Evolutionary conservation across 1,284 basidiomycete species (phyloP), one percentile per base, ranked within the genome.

Genomic region (Rhodotorula sp.): DNA sequence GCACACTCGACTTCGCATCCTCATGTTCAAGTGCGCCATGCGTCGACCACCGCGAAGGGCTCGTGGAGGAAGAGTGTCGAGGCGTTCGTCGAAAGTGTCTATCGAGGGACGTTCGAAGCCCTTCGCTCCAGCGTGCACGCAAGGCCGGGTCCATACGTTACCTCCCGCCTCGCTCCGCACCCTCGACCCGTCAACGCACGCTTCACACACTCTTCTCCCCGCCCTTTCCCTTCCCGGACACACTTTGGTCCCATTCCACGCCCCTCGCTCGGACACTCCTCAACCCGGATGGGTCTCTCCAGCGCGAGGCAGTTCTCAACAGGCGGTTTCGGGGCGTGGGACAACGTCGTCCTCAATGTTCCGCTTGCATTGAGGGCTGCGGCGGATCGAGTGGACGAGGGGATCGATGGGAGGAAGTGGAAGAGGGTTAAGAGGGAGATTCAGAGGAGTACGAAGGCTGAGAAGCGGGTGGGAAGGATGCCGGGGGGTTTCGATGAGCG

Each of bases 321-420:
- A 26, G 46, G 53, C 15, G 57, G 59, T 2, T 64, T 54, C 31
- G 63, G 64, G 20, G 65, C 70, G 1, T 72, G 72, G 46, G 66
- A 71, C 40, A 77, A 77, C 57, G 70, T 77, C 20, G 65, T 76
- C 1, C 51, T 64, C 31, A 77, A 77, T 31, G 76, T 66, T 0
- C 76, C 76, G 50, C 61, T 77, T 20, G 75, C 71, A 10, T 44
- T 77, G 18, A 57, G 76, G 9, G 69, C 74, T 31, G 58, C 74
- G 13, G 72, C 67, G 8, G 71, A 74, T 34, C 56, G 65, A n/a
- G 58, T 61, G 11, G 52, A 48, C 22, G 67, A 46, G 24, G 69
- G 70, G 4, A 31, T 75, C 20, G 73, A 75, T 50, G 56, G 56
- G 8, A 52, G 71, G 20, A 75, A 73, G 54, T 75, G 73, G 73